Evolutionary conservation across 176 grass and related monocot genomes (phyloP).

Genomic region (Rhynchospora breviuscula): DNA sequence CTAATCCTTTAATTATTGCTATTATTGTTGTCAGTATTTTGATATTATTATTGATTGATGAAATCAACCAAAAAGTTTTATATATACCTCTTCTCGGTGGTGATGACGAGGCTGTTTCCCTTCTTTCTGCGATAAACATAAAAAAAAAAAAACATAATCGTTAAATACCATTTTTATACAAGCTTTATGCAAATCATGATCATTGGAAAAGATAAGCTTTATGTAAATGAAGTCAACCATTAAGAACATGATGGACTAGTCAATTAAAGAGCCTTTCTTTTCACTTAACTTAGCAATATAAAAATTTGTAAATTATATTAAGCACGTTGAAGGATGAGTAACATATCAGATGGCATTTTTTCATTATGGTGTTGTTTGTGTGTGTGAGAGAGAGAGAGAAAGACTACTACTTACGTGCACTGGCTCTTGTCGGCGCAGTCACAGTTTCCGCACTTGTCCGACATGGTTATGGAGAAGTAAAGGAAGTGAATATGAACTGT

Average conservation of each 20-base stretch:
- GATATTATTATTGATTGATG: not conserved
- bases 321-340: not conserved
- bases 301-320: not conserved
- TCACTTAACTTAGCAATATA: not conserved
- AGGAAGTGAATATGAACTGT: not conserved
- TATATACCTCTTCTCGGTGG: conserved; percentile 57
- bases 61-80: not conserved
- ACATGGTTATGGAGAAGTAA: conserved; percentile 36
- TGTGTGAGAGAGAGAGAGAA: not conserved
- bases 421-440: conserved; percentile 80
- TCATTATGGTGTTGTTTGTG: not conserved
- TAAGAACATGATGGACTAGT: too few species aligned
- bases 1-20: not conserved
- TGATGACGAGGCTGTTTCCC: conserved; percentile 48
- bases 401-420: conserved; percentile 46
- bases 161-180: not conserved
- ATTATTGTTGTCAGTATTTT: not conserved
- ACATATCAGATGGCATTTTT: not conserved
- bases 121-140: conserved; percentile 56
- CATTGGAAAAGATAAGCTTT: too few species aligned
- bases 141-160: not conserved
- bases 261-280: too few species aligned
- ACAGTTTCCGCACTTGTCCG: conserved; percentile 78
- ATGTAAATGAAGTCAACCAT: too few species aligned
- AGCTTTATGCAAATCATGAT: not conserved